Base-by-base conservation (phyloP, 1,284 basidiomycete genomes). In the Apiotrichum laibachii region DNA sequence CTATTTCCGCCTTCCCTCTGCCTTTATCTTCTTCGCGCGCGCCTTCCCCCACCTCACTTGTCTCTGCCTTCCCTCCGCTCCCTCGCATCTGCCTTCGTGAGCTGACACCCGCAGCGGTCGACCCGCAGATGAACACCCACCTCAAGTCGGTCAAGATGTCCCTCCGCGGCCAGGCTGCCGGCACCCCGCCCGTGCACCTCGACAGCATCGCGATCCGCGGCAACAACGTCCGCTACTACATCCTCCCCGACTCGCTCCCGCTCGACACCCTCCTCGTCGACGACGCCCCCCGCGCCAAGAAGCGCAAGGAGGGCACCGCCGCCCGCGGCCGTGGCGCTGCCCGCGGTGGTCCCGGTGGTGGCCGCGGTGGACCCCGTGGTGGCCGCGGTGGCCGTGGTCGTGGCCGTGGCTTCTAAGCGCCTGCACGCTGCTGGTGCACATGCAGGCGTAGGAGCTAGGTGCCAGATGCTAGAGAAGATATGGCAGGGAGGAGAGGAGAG, bases 111-210 rank as follows among this genome's bases (percentile, higher is more conserved):
- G 26, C 72, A 94, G 91, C 91, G 60, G 91, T 94, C 50, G 92
- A 95, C 78, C 92, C 92, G 84, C 90, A 92, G 75, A 97, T 96
- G 93, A 96, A 96, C 82, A 97, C 93, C 1, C 88, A 96, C 71
- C 84, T 97, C 50, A 97, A 97, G 82, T 92, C 92, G 49, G 91
- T 99, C 72, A 98, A 98, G 81, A 89, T 99, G 83, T 93, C 92
- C 11, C 85, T 87, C 40, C 88, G 90, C 61, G 90, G 94, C 40
- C 63, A 70, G 64, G 88, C 86, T 2, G 81, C 85, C 55, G 59
- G 62, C 37, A 66, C 67, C 46, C 67, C 71, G 1, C 65, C 69
- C 10, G 42, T 70, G 19, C 83, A 87, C 26, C 85, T 95, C 56
- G 93, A 97, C 78, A 84, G 87, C 5, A 83, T 96, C 50, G 92